These are phyloP conservation scores for Sporodiniella umbellata DNA, from an alignment of 371 early-diverging fungal species.

Conservation along the genomic window DNA sequence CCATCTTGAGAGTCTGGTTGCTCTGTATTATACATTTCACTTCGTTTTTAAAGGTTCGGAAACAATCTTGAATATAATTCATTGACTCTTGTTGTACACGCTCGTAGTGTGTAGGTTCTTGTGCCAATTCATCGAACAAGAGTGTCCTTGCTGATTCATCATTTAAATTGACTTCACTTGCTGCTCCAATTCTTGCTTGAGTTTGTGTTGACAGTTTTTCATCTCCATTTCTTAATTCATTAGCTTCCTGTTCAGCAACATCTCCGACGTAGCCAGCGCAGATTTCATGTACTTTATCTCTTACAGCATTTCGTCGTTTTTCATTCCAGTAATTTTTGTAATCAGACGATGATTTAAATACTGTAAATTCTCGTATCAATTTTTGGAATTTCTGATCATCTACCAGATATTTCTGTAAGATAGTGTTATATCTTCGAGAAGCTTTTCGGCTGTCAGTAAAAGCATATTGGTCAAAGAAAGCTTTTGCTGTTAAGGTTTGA, in stretches of 20 bases:
- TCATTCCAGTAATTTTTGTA: conserved; percentile 10
- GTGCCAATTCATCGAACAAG: conserved; percentile 9
- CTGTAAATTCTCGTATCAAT: conserved; percentile 6
- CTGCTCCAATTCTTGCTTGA: conserved; percentile 12
- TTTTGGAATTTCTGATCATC: conserved; percentile 5
- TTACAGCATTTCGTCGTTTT: conserved; percentile 6
- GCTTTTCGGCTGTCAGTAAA: conserved; percentile 12
- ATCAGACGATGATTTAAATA: conserved; percentile 8
- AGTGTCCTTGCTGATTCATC: conserved; percentile 4
- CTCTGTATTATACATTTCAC: conserved; percentile 9
- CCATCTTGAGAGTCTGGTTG: conserved; percentile 11
- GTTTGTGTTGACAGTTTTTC: conserved; percentile 10
- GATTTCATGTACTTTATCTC: conserved; percentile 11
- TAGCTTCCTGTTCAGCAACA: conserved; percentile 15
- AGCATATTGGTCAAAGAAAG: conserved; percentile 10
- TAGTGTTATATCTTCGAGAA: conserved; percentile 7
- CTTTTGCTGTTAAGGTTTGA: conserved; percentile 11
- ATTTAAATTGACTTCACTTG: conserved; percentile 12
- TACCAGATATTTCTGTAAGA: conserved; percentile 7
- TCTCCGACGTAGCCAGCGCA: conserved; percentile 12
- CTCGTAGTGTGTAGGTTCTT: conserved; percentile 10
- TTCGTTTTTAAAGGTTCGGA: conserved; percentile 5
- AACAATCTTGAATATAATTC: conserved; percentile 5
- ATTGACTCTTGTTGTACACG: conserved; percentile 6
- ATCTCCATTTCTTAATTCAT: conserved; percentile 8